Conservation (phyloP, 441 rosid species). For the Lagerstroemia fauriei region DNA sequence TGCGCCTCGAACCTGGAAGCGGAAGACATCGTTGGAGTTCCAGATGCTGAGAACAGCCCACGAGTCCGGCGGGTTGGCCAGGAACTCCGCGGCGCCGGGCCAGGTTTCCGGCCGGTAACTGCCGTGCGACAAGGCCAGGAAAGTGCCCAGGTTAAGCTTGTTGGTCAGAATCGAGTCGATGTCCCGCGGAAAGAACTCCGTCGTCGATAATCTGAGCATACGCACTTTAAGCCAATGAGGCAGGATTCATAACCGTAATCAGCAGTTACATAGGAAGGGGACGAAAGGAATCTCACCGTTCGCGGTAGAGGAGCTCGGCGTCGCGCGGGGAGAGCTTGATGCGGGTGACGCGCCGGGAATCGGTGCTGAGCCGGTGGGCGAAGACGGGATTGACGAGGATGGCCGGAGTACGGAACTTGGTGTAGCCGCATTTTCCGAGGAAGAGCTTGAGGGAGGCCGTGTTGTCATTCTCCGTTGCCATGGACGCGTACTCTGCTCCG, state of each 20-base stretch:
- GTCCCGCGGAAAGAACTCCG: constrained; percentile 96
- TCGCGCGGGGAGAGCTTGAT: constrained; percentile 49
- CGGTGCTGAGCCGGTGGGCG: constrained; percentile 54
- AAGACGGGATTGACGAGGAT: constrained; percentile 86
- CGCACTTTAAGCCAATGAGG: not conserved
- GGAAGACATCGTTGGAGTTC: constrained; percentile 77
- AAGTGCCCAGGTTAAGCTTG: constrained; percentile 72
- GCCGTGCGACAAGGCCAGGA: constrained; percentile 78
- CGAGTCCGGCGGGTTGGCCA: constrained; percentile 69
- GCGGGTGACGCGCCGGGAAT: constrained; percentile 45
- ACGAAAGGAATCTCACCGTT: not conserved
- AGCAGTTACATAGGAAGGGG: not conserved
- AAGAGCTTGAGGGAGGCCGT: constrained; percentile 73
- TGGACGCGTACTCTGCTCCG: constrained; percentile 88
- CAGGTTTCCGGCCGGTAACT: constrained; percentile 47
- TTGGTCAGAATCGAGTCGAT: constrained; percentile 73
- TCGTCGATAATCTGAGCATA: constrained; percentile 57
- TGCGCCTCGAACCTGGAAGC: constrained; percentile 76
- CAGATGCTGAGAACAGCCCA: constrained; percentile 91
- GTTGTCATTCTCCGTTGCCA: constrained; percentile 90
- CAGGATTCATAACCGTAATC: not conserved
- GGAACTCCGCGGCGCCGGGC: constrained; percentile 63
- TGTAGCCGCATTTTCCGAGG: constrained; percentile 79
- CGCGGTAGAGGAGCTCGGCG: constrained; percentile 71
- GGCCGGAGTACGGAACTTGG: constrained; percentile 82